Percentiles rank a stretch among this genome's conserved stretches.
phyloP scores from a whole-genome alignment of 2,329 filamentous ascomycete species.

The Aspergillus luchuensis region DNA sequence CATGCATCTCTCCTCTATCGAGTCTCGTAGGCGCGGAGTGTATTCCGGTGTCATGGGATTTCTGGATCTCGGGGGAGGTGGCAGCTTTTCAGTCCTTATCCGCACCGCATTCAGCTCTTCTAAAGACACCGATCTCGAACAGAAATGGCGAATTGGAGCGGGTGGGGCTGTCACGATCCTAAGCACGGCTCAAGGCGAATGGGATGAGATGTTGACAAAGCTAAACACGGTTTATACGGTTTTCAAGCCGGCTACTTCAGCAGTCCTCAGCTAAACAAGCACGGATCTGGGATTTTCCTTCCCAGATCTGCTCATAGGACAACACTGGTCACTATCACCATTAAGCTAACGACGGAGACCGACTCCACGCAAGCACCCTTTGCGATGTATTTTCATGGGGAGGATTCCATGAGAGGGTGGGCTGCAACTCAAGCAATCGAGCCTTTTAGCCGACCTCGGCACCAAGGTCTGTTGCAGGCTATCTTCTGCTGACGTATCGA shows the following conservation, averaged over 20 bases:
- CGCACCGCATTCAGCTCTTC: slow-evolving; percentile 67
- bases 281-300: too few relatives aligned
- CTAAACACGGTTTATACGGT: slow-evolving; percentile 51
- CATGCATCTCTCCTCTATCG: slow-evolving; percentile 73
- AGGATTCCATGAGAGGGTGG: too few relatives aligned
- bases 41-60: slow-evolving; percentile 92
- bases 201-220: slow-evolving; percentile 87
- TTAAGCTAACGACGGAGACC: too few relatives aligned
- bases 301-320: too few relatives aligned
- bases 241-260: slow-evolving; percentile 33
- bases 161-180: slow-evolving; percentile 87
- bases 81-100: slow-evolving; percentile 91
- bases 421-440: too few relatives aligned
- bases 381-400: too few relatives aligned
- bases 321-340: too few relatives aligned
- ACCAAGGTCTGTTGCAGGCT: too few relatives aligned
- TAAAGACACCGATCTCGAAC: slow-evolving; percentile 28
- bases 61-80: slow-evolving; percentile 78
- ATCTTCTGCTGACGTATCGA: too few relatives aligned
- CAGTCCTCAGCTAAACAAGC: too few relatives aligned
- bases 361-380: too few relatives aligned
- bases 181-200: slow-evolving; percentile 77
- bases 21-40: slow-evolving; percentile 66
- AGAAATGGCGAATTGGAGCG: slow-evolving; percentile 77
- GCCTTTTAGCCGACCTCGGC: too few relatives aligned